Percentiles rank a stretch among this genome's conserved stretches.
Evolutionary conservation across 2,329 filamentous ascomycete genomes (phyloP).

Genomic region (Cercospora berteroae): DNA sequence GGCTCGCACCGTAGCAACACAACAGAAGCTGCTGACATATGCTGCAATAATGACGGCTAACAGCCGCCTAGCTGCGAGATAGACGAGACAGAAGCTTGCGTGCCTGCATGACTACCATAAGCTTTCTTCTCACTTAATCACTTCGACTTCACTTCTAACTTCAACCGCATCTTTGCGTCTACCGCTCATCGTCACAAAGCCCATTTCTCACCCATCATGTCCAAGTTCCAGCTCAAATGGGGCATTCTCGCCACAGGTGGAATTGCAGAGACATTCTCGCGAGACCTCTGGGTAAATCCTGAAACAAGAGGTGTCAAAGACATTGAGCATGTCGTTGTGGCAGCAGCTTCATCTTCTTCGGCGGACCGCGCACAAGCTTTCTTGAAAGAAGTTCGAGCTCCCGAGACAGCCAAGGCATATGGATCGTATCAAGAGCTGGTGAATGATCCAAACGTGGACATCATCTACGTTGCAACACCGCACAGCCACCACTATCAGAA

Average conservation of each 20-base stretch:
- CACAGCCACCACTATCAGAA: slow-evolving; percentile 95
- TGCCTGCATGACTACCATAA: background rate
- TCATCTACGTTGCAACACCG: slow-evolving; percentile 85
- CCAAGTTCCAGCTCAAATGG: slow-evolving; percentile 39
- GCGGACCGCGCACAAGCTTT: slow-evolving; percentile 68
- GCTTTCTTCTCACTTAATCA: background rate
- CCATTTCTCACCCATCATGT: slow-evolving; percentile 26
- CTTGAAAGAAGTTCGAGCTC: slow-evolving; percentile 68
- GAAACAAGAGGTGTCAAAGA: slow-evolving; percentile 66
- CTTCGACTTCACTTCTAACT: background rate
- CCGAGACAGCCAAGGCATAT: slow-evolving; percentile 67
- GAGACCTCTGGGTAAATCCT: slow-evolving; percentile 76
- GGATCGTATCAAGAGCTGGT: slow-evolving; percentile 81
- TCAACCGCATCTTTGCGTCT: background rate
- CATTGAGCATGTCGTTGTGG: slow-evolving; percentile 72
- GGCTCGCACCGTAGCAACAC: background rate
- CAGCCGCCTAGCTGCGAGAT: background rate
- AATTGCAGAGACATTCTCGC: slow-evolving; percentile 58
- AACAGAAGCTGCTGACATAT: background rate
- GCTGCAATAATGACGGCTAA: background rate
- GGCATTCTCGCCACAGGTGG: slow-evolving; percentile 51
- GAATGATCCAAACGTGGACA: slow-evolving; percentile 73
- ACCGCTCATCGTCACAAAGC: background rate
- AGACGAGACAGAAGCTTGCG: background rate
- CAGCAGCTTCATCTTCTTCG: slow-evolving; percentile 76